A percentile compares a stretch with the other conserved stretches of the same genome.
Conservation (phyloP, 306 rosid genomes). For the Ochetophila trinervis region DNA sequence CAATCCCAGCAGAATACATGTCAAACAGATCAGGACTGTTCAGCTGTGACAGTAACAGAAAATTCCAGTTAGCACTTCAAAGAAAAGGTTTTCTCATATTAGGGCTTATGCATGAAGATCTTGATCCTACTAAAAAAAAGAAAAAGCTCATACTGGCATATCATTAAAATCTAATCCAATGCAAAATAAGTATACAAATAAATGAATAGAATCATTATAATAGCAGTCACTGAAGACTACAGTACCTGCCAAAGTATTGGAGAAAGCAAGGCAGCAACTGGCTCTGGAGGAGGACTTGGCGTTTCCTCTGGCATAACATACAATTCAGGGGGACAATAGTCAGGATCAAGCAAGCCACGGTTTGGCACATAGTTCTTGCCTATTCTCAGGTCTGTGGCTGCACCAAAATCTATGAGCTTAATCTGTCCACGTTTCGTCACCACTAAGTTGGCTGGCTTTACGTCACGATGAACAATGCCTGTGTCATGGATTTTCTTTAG, state of each 20-base stretch:
- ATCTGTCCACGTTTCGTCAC: conserved; percentile 76
- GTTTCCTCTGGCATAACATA: conserved; percentile 92
- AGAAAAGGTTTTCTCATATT: neutral
- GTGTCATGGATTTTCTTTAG: conserved; percentile 88
- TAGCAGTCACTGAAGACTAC: neutral
- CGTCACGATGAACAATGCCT: conserved; percentile 92
- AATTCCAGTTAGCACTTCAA: conserved; percentile 28
- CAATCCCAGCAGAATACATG: conserved; percentile 95
- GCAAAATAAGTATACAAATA: no score
- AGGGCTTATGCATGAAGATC: no score
- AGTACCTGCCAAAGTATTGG: conserved; percentile 96
- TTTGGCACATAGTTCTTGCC: conserved; percentile 85
- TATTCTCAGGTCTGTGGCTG: conserved; percentile 87
- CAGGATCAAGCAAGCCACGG: conserved; percentile 74
- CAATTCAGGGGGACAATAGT: conserved; percentile 85
- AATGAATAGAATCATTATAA: no score
- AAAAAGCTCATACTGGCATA: no score
- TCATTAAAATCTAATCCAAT: neutral
- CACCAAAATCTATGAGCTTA: conserved; percentile 94
- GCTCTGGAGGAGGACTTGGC: conserved; percentile 89
- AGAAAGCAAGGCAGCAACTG: conserved; percentile 85
- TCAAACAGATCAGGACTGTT: conserved; percentile 95
- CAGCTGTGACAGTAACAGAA: conserved; percentile 56
- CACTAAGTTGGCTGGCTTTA: conserved; percentile 88
- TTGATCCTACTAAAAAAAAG: no score